Evolutionary conservation across 768 basidiomycete species (phyloP), one percentile per base, ranked within the genome.

Genomic region (Tricholoma bakamatsutake): DNA sequence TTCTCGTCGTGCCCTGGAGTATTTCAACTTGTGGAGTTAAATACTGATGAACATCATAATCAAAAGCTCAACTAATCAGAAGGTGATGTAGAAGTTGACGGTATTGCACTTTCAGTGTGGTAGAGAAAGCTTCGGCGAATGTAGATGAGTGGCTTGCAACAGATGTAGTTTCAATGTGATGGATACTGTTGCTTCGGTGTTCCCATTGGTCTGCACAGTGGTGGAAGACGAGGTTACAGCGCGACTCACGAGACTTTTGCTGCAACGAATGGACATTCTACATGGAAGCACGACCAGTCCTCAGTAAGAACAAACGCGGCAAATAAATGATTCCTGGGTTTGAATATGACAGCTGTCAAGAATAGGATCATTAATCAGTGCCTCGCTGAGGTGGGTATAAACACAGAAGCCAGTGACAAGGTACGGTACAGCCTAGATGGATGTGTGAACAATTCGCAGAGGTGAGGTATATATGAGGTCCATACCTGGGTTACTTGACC

Each of bases 1-100:
- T 76, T 24, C 21, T 24, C 21, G 21, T 24, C 21, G 21, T 17
- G 6, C 50, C 21, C 21, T 39, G 34, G 15, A 24, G 10, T 24
- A 18, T 24, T 15, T 35, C 12, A 51, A 21, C 24, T 37, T 51
- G 9, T 51, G 42, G 42, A 30, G 43, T 56, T 35, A 11, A 24
- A 48, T 13, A 39, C 37, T 13, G 13, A 42, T 30, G 47, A 21
- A 27, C 46, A 49, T 50, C 46, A 21, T 43, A 10, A 43, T 21
- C 18, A 50, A 34, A 17, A 55, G 42, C 28, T 28, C 21, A 21
- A 55, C 40, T 39, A 13, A 42, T 10, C 33, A 33, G 52, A 47
- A n/a, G 45, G 1, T 28, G 52, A 42, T 7, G 35, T 47, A 4
- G 55, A 35, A 15, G 11, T 57, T 37, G 34, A 33, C 24, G 31